These are phyloP conservation scores for Elaeis guineensis DNA, from an alignment of 176 grass and related monocot species.

Conservation along the genomic window DNA sequence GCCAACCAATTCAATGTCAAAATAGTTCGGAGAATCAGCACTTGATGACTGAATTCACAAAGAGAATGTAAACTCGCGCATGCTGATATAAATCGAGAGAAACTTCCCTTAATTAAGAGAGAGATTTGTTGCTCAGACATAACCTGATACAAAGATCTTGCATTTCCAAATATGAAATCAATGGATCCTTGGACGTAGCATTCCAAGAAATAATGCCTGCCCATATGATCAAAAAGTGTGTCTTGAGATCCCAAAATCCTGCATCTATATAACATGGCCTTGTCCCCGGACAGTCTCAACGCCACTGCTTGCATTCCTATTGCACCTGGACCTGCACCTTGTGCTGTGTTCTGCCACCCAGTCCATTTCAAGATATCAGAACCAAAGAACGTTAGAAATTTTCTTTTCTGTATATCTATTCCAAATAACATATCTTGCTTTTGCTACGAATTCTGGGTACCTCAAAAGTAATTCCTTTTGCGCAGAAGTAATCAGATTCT, in stretches of 20 bases:
- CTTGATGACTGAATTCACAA: no score
- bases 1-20: no score
- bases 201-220: constrained; percentile 63
- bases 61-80: no score
- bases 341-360: constrained; percentile 59
- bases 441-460: constrained; percentile 7
- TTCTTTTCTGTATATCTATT: no score
- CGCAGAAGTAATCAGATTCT: constrained; percentile 83
- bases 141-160: constrained; percentile 82
- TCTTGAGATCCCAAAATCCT: constrained; percentile 81
- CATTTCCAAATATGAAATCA: constrained; percentile 92
- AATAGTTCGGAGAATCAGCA: no score
- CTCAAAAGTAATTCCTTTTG: constrained; percentile 85
- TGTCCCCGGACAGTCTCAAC: constrained; percentile 85
- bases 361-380: background rate
- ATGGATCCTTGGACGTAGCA: constrained; percentile 98
- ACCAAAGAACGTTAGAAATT: no score
- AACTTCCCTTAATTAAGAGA: no score
- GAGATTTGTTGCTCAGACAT: background rate
- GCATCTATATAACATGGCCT: constrained; percentile 73
- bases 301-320: constrained; percentile 86
- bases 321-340: constrained; percentile 49
- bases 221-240: constrained; percentile 88
- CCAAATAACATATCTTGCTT: no score
- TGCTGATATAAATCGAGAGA: no score